Evolutionary conservation across 129 eudicot genomes (phyloP).

Genomic region (Helianthus annuus): HanXRQr2.0-SUNRISE NC_035435.2:163429924-163430423

Average conservation of each 20-base stretch:
- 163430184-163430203: constrained; percentile 54
- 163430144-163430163: constrained; percentile 6
- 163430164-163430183: not conserved
- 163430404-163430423: constrained; percentile 55
- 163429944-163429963: not conserved
- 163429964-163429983: not conserved
- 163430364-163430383: constrained; percentile 85
- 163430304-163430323: not conserved
- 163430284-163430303: not conserved
- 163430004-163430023: not conserved
- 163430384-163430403: constrained; percentile 86
- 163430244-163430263: not conserved
- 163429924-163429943: not conserved
- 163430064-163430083: not conserved
- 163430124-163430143: not conserved
- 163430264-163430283: not conserved
- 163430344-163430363: constrained; percentile 83
- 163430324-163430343: constrained; percentile 69
- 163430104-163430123: not conserved
- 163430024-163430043: not conserved
- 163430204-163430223: constrained; percentile 58
- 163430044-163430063: not conserved
- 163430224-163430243: constrained; percentile 50
- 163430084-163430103: not conserved
- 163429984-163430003: not conserved